Evolutionary conservation across 257 asterid genomes (phyloP).

Genomic region (Solanum medicagineum): DNA sequence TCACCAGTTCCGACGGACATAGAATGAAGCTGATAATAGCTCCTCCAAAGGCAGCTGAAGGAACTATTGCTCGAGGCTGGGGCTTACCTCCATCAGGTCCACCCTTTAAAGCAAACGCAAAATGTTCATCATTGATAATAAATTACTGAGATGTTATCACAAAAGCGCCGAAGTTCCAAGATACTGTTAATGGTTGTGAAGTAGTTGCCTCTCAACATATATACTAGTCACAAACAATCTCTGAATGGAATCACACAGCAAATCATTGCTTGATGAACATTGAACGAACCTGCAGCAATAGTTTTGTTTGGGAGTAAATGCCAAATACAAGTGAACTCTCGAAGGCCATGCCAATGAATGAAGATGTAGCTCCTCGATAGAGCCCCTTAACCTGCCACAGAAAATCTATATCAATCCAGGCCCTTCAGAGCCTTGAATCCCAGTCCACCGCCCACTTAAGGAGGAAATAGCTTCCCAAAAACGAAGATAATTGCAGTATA

Average conservation of each 20-base stretch:
- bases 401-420: background rate
- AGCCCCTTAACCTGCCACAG: constrained; percentile 79
- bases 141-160: background rate
- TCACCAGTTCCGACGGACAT: constrained; percentile 90
- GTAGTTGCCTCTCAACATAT: background rate
- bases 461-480: background rate
- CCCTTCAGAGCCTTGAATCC: background rate
- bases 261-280: background rate
- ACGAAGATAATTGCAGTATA: background rate
- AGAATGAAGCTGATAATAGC: constrained; percentile 70
- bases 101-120: constrained; percentile 30
- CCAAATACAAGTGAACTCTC: constrained; percentile 95
- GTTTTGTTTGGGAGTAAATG: constrained; percentile 81
- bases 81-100: constrained; percentile 48
- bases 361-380: constrained; percentile 89
- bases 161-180: background rate
- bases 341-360: constrained; percentile 89
- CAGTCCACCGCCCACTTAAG: background rate
- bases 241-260: background rate
- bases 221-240: background rate
- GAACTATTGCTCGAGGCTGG: constrained; percentile 53
- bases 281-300: constrained; percentile 55
- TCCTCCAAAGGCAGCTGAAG: constrained; percentile 85
- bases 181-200: background rate
- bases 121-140: background rate